Conservation (phyloP, 2,329 filamentous ascomycete species). For the Xylaria digitata region DNA sequence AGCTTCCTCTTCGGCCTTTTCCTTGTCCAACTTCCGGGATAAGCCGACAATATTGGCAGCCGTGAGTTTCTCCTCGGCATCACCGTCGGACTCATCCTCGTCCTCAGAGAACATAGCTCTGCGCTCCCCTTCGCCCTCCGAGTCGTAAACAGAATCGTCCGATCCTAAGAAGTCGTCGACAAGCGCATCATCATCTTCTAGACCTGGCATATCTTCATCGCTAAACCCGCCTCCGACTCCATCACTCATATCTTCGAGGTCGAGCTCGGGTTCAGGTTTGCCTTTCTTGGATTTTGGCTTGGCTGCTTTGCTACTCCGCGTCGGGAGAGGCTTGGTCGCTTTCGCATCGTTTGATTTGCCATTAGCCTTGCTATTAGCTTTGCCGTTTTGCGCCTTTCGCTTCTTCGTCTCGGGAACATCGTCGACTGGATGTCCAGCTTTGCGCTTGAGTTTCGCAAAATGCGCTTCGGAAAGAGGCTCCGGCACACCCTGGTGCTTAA, state of each 20-base stretch:
- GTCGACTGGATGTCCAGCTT: conserved; percentile 76
- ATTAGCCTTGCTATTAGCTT: conserved; percentile 44
- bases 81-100: conserved; percentile 77
- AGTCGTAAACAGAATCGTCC: conserved; percentile 75
- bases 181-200: conserved; percentile 53
- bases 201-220: conserved; percentile 56
- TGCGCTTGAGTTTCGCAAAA: conserved; percentile 84
- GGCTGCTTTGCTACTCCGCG: conserved; percentile 51
- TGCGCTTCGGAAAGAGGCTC: conserved; percentile 83
- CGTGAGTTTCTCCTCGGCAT: conserved; percentile 89
- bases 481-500: conserved; percentile 87
- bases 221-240: conserved; percentile 56
- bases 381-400: conserved; percentile 54
- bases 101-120: conserved; percentile 93
- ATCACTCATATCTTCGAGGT: conserved; percentile 60
- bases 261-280: conserved; percentile 57
- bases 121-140: conserved; percentile 69
- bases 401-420: conserved; percentile 73
- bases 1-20: conserved; percentile 80
- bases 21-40: conserved; percentile 82
- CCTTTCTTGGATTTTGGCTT: conserved; percentile 52
- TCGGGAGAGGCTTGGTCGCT: conserved; percentile 50
- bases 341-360: conserved; percentile 49
- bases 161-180: conserved; percentile 71
- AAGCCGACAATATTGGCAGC: conserved; percentile 96